Base-by-base conservation (phyloP, 192 early-diverging fungal genomes). In the Coemansia reversa region DNA sequence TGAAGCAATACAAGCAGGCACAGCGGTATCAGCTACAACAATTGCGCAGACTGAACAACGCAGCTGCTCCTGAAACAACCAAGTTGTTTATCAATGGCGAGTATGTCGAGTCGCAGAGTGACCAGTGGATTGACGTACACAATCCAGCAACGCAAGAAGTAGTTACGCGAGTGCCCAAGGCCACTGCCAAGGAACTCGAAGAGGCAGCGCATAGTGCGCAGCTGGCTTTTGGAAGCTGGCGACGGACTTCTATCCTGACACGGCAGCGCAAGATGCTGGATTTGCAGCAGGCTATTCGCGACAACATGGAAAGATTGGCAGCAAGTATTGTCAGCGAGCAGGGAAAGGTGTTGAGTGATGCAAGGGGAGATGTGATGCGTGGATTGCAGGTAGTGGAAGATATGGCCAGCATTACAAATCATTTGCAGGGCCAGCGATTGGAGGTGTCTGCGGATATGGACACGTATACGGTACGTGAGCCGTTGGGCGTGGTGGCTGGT, bases 131-230 rank as follows among this genome's bases (percentile, higher is more conserved):
- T 63, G 89, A 91, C 51, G 83, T 98, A 52, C 84, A 85, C 66
- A 94, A 98, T 77, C 96, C 96, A 51, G 95, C 96, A 12, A 96
- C 93, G 8, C 90, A 95, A 64, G 92, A 95, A 70, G 55, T 98
- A 6, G 87, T 98, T 14, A 87, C 89, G 16, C 67, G 84, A 6
- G 94, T 98, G 12, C 96, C 96, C 28, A 86, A 96, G 79, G 81
- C 91, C n/a, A 98, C 94, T 0, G 71, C 75, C 7, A 72, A 88
- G 59, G 96, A 98, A 71, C 86, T 96, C 30, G 80, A 88, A 45
- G 85, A 86, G 30, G 94, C 96, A 23, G 85, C 88, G 0, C 80
- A 83, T 39, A 70, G 80, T 12, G 90, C 96, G 51, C 79, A 77
- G 7, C 79, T 85, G 59, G 94, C 96, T 33, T 95, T 95, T 84